A percentile compares a stretch with the other conserved stretches of the same genome.
phyloP scores from a whole-genome alignment of 768 basidiomycete species.

The Dacryopinax spathularia region DNA sequence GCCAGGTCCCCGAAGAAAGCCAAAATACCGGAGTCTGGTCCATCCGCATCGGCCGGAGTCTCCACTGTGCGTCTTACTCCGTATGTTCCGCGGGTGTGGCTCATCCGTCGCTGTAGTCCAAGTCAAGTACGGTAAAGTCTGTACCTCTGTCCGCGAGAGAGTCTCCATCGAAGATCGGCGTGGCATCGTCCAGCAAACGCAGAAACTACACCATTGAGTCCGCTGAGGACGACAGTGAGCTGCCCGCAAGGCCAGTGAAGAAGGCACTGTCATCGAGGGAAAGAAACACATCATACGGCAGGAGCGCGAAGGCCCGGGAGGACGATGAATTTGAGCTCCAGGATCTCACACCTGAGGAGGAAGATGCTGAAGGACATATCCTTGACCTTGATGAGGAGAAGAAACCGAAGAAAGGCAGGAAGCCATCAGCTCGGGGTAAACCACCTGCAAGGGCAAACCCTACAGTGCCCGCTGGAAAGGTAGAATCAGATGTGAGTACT shows the following conservation, averaged over 20 bases:
- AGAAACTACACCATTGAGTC: slow-evolving; percentile 1
- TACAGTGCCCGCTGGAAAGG: slow-evolving; percentile 7
- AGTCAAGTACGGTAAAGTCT: no score
- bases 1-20: no score
- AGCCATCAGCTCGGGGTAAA: slow-evolving; percentile 14
- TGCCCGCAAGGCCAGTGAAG: slow-evolving; percentile 4
- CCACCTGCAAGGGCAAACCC: slow-evolving; percentile 12
- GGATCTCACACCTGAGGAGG: neutral
- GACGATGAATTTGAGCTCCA: neutral
- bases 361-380: slow-evolving; percentile 6
- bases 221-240: slow-evolving; percentile 6
- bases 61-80: no score
- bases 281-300: slow-evolving; percentile 10
- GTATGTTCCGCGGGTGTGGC: no score
- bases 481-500: slow-evolving; percentile 8
- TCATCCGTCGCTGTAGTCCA: no score
- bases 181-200: neutral
- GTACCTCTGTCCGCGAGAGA: no score
- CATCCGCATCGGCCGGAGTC: no score
- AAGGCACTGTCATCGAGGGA: slow-evolving; percentile 15
- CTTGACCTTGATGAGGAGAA: slow-evolving; percentile 13
- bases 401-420: slow-evolving; percentile 8
- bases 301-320: slow-evolving; percentile 7
- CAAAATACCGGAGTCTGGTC: no score
- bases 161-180: neutral